A percentile compares a stretch with the other conserved stretches of the same genome.
Evolutionary conservation across 345 rosid species (phyloP).

Genomic region (Eucalyptus virginea): DNA sequence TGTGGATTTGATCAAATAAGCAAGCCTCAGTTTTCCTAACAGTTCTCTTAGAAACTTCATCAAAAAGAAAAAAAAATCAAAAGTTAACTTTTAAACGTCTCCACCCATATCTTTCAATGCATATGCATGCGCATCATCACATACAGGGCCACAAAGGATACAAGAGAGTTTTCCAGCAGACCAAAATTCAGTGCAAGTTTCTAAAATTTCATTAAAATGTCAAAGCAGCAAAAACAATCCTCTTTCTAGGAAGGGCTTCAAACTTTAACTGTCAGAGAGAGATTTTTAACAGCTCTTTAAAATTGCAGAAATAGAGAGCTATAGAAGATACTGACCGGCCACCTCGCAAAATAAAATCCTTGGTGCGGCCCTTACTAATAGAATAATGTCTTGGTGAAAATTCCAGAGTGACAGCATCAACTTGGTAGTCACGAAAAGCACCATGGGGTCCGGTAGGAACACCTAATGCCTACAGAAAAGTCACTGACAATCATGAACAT

Average conservation of each 20-base stretch:
- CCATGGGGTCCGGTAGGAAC: slow-evolving; percentile 95
- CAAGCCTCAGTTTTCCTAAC: neutral
- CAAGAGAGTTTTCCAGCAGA: neutral
- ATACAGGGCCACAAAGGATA: neutral
- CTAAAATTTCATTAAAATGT: neutral
- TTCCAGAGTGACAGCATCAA: slow-evolving; percentile 90
- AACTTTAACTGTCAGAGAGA: neutral
- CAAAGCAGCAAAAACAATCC: neutral
- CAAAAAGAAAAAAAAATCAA: neutral
- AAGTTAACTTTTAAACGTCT: neutral
- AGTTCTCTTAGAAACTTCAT: neutral
- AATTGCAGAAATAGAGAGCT: neutral
- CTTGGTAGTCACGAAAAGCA: slow-evolving; percentile 91
- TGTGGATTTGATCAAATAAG: neutral
- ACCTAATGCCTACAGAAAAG: slow-evolving; percentile 60
- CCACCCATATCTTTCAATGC: neutral
- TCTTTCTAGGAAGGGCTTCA: neutral
- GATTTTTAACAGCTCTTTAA: neutral
- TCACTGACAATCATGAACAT: neutral
- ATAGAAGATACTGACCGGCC: slow-evolving; percentile 42
- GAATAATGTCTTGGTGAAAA: slow-evolving; percentile 48
- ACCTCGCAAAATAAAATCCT: slow-evolving; percentile 62
- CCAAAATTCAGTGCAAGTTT: neutral
- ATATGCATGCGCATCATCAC: neutral
- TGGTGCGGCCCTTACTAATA: slow-evolving; percentile 27